Percentiles rank a stretch among this genome's conserved stretches.
Conservation (phyloP, 495 filamentous ascomycete genomes). For the Amniculicola lignicola region DNA sequence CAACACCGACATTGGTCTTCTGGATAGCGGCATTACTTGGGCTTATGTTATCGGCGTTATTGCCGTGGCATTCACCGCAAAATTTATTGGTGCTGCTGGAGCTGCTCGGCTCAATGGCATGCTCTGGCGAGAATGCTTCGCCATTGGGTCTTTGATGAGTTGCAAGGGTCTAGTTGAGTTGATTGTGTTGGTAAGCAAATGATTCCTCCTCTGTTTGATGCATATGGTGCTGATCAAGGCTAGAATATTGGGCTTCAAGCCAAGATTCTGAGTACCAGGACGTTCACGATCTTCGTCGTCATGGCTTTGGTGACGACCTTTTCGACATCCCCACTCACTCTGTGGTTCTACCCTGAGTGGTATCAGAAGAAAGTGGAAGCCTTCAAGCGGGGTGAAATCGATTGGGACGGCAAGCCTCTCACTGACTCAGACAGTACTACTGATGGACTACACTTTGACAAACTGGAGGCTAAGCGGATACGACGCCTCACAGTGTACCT, state of each 20-base stretch:
- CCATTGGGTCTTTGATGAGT: slow-evolving; percentile 92
- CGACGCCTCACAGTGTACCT: slow-evolving; percentile 63
- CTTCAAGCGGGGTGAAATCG: slow-evolving; percentile 90
- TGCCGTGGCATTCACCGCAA: slow-evolving; percentile 77
- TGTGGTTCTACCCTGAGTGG: slow-evolving; percentile 75
- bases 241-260: slow-evolving; percentile 95
- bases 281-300: slow-evolving; percentile 98
- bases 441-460: slow-evolving; percentile 41
- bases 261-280: slow-evolving; percentile 76
- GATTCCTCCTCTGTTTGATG: background rate
- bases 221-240: slow-evolving; percentile 14
- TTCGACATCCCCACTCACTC: slow-evolving; percentile 79
- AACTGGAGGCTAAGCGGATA: slow-evolving; percentile 44
- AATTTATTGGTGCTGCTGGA: slow-evolving; percentile 79
- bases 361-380: slow-evolving; percentile 87
- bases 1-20: slow-evolving; percentile 80
- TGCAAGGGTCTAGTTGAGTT: slow-evolving; percentile 96
- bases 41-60: slow-evolving; percentile 87
- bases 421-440: slow-evolving; percentile 41
- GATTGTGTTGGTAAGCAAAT: slow-evolving; percentile 76
- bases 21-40: slow-evolving; percentile 83
- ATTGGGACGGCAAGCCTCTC: slow-evolving; percentile 76
- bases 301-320: slow-evolving; percentile 95
- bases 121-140: slow-evolving; percentile 88
- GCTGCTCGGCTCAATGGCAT: slow-evolving; percentile 75